Conservation (phyloP, 192 early-diverging fungal genomes). For the Phlyctochytrium bullatum region DNA sequence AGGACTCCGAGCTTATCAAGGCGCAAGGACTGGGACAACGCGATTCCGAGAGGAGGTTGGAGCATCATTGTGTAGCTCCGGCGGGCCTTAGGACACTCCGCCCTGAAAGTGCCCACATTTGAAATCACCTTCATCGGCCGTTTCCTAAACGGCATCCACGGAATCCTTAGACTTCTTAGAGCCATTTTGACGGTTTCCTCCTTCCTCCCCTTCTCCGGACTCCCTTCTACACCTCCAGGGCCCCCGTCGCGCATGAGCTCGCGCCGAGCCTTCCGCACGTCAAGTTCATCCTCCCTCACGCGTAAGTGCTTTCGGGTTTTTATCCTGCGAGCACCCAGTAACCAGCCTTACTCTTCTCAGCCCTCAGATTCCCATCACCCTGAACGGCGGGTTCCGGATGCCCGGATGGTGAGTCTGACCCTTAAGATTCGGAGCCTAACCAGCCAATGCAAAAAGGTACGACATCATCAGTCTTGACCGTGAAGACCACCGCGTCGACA, state of each 20-base stretch:
- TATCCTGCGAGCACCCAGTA: not conserved
- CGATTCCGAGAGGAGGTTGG: no score
- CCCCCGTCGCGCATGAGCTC: conserved; percentile 54
- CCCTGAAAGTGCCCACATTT: no score
- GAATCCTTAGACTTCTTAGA: no score
- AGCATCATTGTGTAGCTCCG: not conserved
- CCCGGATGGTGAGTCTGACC: conserved; percentile 66
- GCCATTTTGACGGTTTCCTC: no score
- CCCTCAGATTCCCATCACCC: conserved; percentile 47
- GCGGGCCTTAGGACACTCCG: no score
- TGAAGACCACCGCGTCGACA: conserved; percentile 58
- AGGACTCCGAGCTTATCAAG: no score
- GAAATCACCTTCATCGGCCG: no score
- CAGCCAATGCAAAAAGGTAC: conserved; percentile 46
- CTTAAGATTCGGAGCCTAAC: not conserved
- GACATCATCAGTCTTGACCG: conserved; percentile 62
- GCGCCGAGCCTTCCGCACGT: conserved; percentile 65
- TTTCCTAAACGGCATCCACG: no score
- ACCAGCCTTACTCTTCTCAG: conserved; percentile 7
- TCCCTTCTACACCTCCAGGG: no score
- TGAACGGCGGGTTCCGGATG: conserved; percentile 80
- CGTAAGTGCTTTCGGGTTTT: conserved; percentile 40
- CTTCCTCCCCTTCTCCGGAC: no score
- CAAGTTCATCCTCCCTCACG: conserved; percentile 90
- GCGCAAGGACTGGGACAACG: no score